These are phyloP conservation scores for Mycena amicta DNA, from an alignment of 768 basidiomycete species.

Conservation along the genomic window DNA sequence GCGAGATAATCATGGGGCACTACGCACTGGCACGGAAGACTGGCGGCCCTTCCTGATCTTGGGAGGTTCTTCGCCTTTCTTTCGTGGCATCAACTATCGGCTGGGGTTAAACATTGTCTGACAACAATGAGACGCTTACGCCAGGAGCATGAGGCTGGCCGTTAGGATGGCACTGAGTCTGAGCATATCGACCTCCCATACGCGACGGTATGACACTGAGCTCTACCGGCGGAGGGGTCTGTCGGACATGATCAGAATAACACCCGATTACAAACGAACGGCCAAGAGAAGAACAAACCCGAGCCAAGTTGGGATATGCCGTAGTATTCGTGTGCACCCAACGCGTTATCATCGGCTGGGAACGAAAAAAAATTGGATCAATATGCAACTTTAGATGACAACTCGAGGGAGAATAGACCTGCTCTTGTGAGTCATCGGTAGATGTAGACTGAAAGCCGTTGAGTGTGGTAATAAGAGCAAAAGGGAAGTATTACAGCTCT, in stretches of 20 bases:
- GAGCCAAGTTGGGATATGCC: neutral
- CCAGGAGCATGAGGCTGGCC: constrained; percentile 22
- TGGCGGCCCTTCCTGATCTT: neutral
- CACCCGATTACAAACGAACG: too few species aligned
- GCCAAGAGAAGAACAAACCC: neutral
- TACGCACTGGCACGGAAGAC: neutral
- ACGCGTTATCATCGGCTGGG: neutral
- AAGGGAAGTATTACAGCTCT: too few species aligned
- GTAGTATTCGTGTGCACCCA: neutral
- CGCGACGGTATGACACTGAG: constrained; percentile 16
- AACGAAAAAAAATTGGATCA: neutral
- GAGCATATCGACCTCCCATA: constrained; percentile 22
- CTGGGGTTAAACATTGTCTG: too few species aligned
- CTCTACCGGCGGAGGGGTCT: constrained; percentile 6
- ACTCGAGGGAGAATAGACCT: neutral
- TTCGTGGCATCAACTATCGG: constrained; percentile 12
- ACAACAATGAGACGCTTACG: constrained; percentile 6
- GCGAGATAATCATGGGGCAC: neutral
- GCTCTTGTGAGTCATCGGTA: neutral
- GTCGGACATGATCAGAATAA: neutral
- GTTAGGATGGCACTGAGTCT: constrained; percentile 20
- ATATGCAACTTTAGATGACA: neutral
- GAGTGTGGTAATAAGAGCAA: too few species aligned
- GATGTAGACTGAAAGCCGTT: neutral
- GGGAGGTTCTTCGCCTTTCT: neutral